These are phyloP conservation scores for Aphanomyces astaci DNA, from an alignment of 352 stramenopile genomes.

Conservation along the genomic window DNA sequence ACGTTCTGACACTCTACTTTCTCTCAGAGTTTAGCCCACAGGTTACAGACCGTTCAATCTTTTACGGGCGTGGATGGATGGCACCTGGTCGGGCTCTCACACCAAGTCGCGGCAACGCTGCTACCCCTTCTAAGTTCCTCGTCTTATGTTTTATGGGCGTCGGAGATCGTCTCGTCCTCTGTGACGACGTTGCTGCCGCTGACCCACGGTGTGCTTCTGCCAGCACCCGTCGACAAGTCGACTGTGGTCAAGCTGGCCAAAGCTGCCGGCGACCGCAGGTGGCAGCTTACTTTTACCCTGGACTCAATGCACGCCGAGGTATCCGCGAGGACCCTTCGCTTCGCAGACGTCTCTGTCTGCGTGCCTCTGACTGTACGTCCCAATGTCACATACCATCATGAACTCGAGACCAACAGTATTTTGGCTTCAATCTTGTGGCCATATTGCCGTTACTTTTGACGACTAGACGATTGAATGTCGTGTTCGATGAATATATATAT, in stretches of 20 bases:
- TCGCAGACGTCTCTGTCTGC: slow-evolving; percentile 9
- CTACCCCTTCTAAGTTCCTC: neutral
- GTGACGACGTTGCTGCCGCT: neutral
- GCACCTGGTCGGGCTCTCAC: neutral
- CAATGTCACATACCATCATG: neutral
- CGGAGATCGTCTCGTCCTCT: neutral
- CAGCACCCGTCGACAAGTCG: neutral
- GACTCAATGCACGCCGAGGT: neutral
- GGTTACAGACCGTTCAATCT: neutral
- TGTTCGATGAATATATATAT: no score
- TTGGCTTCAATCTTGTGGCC: no score
- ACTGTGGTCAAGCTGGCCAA: neutral
- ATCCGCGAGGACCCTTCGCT: neutral
- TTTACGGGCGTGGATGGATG: neutral
- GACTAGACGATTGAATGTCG: neutral
- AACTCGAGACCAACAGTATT: no score
- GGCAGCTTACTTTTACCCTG: slow-evolving; percentile 1
- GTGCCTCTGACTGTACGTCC: neutral
- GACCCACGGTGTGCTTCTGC: neutral
- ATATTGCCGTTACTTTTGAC: no score
- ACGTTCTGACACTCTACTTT: neutral
- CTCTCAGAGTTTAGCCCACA: neutral
- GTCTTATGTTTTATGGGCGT: neutral
- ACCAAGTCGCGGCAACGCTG: neutral
- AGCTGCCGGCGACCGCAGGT: neutral